These are phyloP conservation scores for Pestalotiopsis sp. DNA, from an alignment of 2,329 filamentous ascomycete genomes.

Conservation along the genomic window DNA sequence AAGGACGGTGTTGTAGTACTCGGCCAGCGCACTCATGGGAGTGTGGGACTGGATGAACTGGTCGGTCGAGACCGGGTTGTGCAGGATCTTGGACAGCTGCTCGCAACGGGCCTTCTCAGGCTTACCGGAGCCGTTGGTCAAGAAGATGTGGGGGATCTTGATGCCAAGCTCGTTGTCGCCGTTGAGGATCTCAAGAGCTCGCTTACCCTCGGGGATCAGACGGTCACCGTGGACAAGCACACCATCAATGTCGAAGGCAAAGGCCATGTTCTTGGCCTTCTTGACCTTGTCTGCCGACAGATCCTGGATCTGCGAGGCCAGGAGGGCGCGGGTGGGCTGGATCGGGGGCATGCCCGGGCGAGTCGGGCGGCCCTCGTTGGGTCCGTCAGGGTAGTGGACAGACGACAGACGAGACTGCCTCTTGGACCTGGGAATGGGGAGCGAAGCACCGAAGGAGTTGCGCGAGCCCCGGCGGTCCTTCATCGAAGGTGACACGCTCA, in stretches of 20 bases:
- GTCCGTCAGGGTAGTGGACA: constrained; percentile 47
- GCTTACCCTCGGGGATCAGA: constrained; percentile 68
- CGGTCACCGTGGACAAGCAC: constrained; percentile 75
- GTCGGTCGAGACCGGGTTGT: constrained; percentile 66
- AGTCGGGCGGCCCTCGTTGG: constrained; percentile 44
- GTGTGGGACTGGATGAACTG: constrained; percentile 81
- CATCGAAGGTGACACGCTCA: constrained; percentile 69
- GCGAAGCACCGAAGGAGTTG: constrained; percentile 74
- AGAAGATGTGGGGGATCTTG: constrained; percentile 75
- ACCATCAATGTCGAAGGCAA: constrained; percentile 80
- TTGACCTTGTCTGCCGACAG: constrained; percentile 67
- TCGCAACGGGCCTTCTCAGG: constrained; percentile 66
- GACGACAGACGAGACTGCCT: constrained; percentile 70
- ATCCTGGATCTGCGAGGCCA: constrained; percentile 72
- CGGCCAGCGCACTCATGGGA: constrained; percentile 74
- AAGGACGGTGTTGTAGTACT: constrained; percentile 77
- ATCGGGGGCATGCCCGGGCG: constrained; percentile 61
- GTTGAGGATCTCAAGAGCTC: constrained; percentile 71
- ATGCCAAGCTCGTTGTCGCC: constrained; percentile 78
- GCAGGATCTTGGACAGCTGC: constrained; percentile 69
- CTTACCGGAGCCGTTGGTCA: constrained; percentile 77
- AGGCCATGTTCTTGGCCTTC: constrained; percentile 78
- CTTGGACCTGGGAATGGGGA: constrained; percentile 74
- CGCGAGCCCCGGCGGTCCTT: constrained; percentile 69
- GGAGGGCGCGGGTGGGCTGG: constrained; percentile 66